Base-by-base conservation (phyloP, 179 eudicot species). In the Spinacia oleracea region DNA sequence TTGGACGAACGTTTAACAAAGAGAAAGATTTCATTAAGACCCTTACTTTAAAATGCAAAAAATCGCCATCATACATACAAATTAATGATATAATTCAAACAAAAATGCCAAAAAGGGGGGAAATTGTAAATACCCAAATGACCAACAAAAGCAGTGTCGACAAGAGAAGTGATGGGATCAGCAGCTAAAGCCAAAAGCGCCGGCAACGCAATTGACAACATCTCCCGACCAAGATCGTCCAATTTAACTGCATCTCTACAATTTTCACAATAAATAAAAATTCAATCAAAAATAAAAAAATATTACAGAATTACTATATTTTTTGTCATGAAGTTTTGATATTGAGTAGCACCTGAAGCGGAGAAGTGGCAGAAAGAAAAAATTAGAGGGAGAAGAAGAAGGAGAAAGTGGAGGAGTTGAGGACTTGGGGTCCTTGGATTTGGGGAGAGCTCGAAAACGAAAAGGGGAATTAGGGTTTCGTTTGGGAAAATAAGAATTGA, bases 101-200 rank as follows among this genome's bases (percentile, higher is more conserved):
- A 32, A 64, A 77, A 1, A 43, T 1, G 48, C 3, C 25, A 16
- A 14, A 50, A 16, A 25, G 16, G 58, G 9, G 20, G 11, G 68
- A 8, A 74, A 3, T 3, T 1, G 67, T 1, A 10, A 32, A 35
- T 89, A 93, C 98, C 98, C 73, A 95, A 82, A 84, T 89, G 98
- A 72, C 98, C 98, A 78, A 95, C 89, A 69, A 93, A 93, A 16
- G 97, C 98, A 34, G 98, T 89, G 75, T 93, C 97, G 43, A 95
- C 93, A 43, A 95, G 88, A 0, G 94, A 93, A 50, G 94, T 82
- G 53, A 95, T 82, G 3, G 98, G 98, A 43, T 95, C 98, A 83
- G 98, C 96, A 55, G 94, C 93, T 70, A 95, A 89, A 81, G 97
- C 97, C 85, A 95, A 77, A 0, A 91, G 89, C 55, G 98, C 97